Percentiles rank a stretch among this genome's conserved stretches.
These are phyloP conservation scores for Miscanthus lutarioriparius DNA, from an alignment of 176 grass and related monocot species.

Conservation along the genomic window DNA sequence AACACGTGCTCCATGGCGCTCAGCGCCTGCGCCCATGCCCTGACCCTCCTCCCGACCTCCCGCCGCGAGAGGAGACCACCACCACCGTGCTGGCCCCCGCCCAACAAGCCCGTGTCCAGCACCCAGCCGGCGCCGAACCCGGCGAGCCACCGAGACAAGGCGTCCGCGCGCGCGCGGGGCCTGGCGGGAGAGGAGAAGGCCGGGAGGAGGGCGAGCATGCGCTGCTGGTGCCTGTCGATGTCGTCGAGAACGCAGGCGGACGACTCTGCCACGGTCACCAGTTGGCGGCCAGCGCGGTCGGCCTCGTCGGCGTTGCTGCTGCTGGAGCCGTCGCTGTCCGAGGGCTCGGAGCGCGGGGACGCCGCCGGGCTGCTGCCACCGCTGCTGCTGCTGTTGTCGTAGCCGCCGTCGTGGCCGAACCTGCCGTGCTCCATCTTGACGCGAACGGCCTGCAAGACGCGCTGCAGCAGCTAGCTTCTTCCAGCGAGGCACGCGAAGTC, in stretches of 20 bases:
- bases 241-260: slow-evolving; percentile 22
- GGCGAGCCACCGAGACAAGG: slow-evolving; percentile 31
- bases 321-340: slow-evolving; percentile 41
- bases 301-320: slow-evolving; percentile 32
- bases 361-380: slow-evolving; percentile 16
- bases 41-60: slow-evolving; percentile 34
- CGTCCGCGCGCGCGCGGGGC: neutral
- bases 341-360: slow-evolving; percentile 11
- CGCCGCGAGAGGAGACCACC: slow-evolving; percentile 14
- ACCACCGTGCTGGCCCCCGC: neutral
- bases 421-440: neutral
- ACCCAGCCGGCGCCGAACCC: slow-evolving; percentile 40
- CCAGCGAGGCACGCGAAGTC: neutral
- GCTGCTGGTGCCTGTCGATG: slow-evolving; percentile 39
- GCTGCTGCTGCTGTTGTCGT: neutral
- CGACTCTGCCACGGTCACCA: neutral
- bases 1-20: slow-evolving; percentile 38
- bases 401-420: neutral
- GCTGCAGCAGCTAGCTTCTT: neutral
- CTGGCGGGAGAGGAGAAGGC: slow-evolving; percentile 12
- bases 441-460: neutral
- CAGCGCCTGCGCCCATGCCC: slow-evolving; percentile 29
- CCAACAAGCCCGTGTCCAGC: neutral
- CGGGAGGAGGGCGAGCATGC: slow-evolving; percentile 33
- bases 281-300: neutral